Evolutionary conservation across 2,329 filamentous ascomycete species (phyloP).

Genomic region (Aspergillus bombycis): DNA sequence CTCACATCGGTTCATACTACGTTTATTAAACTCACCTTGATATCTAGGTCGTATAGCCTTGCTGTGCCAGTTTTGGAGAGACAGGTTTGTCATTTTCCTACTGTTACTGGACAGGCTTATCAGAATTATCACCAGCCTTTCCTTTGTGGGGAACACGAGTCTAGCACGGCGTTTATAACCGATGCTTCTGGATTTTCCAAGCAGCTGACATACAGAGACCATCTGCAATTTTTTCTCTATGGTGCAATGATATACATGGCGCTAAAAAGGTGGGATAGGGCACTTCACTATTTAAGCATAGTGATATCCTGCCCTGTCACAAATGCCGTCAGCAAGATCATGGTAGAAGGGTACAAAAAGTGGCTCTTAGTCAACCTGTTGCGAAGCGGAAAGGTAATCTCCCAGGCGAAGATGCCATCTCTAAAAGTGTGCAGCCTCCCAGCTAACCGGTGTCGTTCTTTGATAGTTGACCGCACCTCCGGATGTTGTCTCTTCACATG

Average conservation of each 20-base stretch:
- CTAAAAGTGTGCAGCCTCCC: not conserved
- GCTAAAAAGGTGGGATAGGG: conserved; percentile 63
- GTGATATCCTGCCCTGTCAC: conserved; percentile 69
- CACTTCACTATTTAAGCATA: conserved; percentile 64
- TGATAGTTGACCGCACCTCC: conserved; percentile 55
- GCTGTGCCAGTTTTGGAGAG: conserved; percentile 46
- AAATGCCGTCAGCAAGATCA: conserved; percentile 71
- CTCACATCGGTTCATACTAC: conserved; percentile 49
- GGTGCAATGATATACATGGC: conserved; percentile 68
- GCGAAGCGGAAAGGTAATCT: conserved; percentile 61
- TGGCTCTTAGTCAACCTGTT: conserved; percentile 81
- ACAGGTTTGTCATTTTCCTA: conserved; percentile 47
- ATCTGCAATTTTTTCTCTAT: conserved; percentile 68
- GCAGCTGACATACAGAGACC: conserved; percentile 43
- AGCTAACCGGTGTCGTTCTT: conserved; percentile 10
- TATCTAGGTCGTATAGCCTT: conserved; percentile 42
- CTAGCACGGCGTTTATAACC: conserved; percentile 39
- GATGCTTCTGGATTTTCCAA: conserved; percentile 43
- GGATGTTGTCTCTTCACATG: conserved; percentile 55
- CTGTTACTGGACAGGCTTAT: conserved; percentile 26
- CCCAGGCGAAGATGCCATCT: not conserved
- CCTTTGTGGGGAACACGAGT: conserved; percentile 36
- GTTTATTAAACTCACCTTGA: conserved; percentile 47
- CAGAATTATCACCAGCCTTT: conserved; percentile 25
- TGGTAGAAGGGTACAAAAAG: conserved; percentile 89